phyloP scores from a whole-genome alignment of 202 grass and related monocot genomes.

The Bolboschoenoplectus hybrid region DNA sequence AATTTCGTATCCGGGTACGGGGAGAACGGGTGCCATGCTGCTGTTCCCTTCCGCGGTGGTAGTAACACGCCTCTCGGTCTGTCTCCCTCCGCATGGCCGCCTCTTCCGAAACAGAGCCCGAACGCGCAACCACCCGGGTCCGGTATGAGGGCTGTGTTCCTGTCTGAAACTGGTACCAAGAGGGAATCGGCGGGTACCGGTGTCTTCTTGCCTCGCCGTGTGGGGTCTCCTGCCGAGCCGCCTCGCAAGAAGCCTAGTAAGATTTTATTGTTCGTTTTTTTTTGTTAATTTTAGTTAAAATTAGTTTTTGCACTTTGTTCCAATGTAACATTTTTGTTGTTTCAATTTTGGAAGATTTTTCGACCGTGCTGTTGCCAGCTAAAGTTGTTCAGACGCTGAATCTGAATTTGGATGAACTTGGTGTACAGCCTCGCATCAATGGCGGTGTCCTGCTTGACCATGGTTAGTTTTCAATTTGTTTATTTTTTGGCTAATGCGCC shows the following conservation, averaged over 20 bases:
- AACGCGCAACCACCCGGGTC: conserved; percentile 28
- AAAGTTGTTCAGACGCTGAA: conserved; percentile 84
- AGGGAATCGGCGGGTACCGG: conserved; percentile 76
- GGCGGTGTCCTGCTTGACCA: conserved; percentile 65
- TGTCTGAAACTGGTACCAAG: conserved; percentile 51
- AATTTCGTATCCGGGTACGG: conserved; percentile 14
- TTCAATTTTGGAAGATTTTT: conserved; percentile 51
- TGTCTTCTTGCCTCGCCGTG: conserved; percentile 76
- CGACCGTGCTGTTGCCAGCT: conserved; percentile 74
- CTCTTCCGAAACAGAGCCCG: conserved; percentile 50
- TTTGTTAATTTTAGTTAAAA: not conserved
- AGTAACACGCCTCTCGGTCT: conserved; percentile 29
- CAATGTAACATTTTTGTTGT: conserved; percentile 7
- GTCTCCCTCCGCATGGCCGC: conserved; percentile 45
- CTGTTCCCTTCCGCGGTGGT: not conserved
- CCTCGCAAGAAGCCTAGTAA: conserved; percentile 55
- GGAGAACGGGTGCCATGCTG: not conserved
- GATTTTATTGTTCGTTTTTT: too few relatives aligned
- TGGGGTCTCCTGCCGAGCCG: conserved; percentile 42
- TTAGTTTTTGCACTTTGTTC: not conserved
- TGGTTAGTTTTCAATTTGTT: conserved; percentile 37
- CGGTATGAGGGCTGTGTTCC: conserved; percentile 70
- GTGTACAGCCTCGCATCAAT: conserved; percentile 52
- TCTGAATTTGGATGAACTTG: conserved; percentile 79
- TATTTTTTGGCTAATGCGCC: rapidly evolving